These are phyloP conservation scores for Crithidia brevicula DNA, from an alignment of 208 protist genomes.

Conservation along the genomic window DNA sequence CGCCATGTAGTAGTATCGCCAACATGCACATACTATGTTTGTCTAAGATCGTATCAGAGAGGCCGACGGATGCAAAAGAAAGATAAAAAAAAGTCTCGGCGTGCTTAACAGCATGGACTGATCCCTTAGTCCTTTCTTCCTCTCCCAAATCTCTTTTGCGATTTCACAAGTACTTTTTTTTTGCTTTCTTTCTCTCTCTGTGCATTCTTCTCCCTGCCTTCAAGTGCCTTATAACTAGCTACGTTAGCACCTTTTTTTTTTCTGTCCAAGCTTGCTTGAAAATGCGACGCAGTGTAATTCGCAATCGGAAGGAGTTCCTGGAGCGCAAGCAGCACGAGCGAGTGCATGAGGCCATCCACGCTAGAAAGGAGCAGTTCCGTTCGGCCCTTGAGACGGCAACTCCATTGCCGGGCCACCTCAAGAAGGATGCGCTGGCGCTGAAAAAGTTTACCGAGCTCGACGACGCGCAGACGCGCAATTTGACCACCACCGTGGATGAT, in stretches of 20 bases:
- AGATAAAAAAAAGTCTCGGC: no score
- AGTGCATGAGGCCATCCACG: slow-evolving; percentile 77
- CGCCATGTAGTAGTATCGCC: no score
- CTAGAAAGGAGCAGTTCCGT: slow-evolving; percentile 83
- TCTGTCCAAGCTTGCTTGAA: neutral
- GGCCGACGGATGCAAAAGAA: no score
- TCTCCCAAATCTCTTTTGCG: no score
- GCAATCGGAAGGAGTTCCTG: slow-evolving; percentile 88
- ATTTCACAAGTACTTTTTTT: neutral
- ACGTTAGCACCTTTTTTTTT: neutral
- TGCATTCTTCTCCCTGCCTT: no score
- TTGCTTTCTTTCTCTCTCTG: slow-evolving; percentile 11
- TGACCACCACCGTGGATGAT: slow-evolving; percentile 93
- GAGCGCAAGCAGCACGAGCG: slow-evolving; percentile 83
- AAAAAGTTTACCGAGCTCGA: slow-evolving; percentile 93
- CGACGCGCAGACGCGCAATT: slow-evolving; percentile 72
- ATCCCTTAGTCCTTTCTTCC: no score
- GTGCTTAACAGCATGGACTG: no score
- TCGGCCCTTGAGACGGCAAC: slow-evolving; percentile 78
- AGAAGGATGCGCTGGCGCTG: slow-evolving; percentile 79
- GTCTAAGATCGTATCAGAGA: no score
- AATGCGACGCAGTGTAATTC: slow-evolving; percentile 88
- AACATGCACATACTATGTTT: no score
- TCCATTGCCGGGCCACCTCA: slow-evolving; percentile 84
- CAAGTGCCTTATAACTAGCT: no score